phyloP scores from a whole-genome alignment of 2,329 filamentous ascomycete genomes.

The Peltaster fructicola region DNA sequence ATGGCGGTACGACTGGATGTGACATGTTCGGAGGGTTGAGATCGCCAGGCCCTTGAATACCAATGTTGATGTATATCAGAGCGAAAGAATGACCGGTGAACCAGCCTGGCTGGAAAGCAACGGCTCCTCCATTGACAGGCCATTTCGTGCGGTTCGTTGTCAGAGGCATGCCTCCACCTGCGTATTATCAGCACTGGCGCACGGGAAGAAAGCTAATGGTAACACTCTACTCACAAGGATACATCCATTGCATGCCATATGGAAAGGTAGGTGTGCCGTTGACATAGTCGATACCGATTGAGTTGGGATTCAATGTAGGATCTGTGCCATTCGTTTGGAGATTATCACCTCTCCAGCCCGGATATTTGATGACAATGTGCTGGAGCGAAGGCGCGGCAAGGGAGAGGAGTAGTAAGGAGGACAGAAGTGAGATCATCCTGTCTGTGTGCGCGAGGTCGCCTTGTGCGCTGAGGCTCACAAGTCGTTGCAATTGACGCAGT shows the following conservation, averaged over 20 bases:
- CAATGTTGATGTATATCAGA: conserved; percentile 79
- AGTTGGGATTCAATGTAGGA: conserved; percentile 20
- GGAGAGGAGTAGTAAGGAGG: no score
- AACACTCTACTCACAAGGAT: conserved; percentile 54
- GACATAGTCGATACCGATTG: conserved; percentile 28
- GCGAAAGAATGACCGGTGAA: conserved; percentile 75
- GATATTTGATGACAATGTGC: conserved; percentile 76
- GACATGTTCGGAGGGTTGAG: conserved; percentile 73
- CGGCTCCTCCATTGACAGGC: conserved; percentile 72
- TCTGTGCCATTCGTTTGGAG: conserved; percentile 52
- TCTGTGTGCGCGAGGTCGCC: no score
- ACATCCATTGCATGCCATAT: conserved; percentile 89
- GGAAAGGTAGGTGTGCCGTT: conserved; percentile 41
- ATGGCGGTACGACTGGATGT: conserved; percentile 58
- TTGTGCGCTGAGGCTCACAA: no score
- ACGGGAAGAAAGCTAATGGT: conserved; percentile 3
- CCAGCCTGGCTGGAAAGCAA: conserved; percentile 88
- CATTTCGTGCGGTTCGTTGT: conserved; percentile 79
- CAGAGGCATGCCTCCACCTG: conserved; percentile 67
- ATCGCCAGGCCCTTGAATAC: conserved; percentile 35
- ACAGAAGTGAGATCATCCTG: no score
- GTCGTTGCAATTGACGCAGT: no score
- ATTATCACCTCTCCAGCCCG: conserved; percentile 75
- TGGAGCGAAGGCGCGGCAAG: no score
- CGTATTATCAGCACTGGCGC: not conserved